Evolutionary conservation across 2,329 filamentous ascomycete genomes (phyloP), one percentile per base, ranked within the genome.

Genomic region (Fonsecaea pugnacius): DNA sequence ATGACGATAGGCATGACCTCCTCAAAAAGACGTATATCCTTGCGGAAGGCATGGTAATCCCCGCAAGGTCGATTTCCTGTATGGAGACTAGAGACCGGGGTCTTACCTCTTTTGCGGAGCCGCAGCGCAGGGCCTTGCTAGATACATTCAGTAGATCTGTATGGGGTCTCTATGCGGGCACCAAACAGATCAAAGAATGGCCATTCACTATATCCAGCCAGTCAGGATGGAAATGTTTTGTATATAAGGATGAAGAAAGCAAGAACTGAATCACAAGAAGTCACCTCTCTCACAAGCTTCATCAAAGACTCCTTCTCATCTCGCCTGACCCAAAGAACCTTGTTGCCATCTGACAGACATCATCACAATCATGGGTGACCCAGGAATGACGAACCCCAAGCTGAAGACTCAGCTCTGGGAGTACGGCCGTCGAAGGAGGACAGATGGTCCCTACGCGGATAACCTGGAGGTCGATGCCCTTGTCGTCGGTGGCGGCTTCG

Each of bases 401-500:
- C 57, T 58, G 58, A 67, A 65, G 51, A 69, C 71, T 24, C 63
- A 73, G 51, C 68, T 73, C 8, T 64, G 55, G 33, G 70, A 73
- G 60, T 74, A 70, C 56, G 67, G 62, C 27, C 67, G 60, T 36
- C 70, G 72, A 18, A 61, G 71, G 21, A 56, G 67, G 24, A 70
- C 59, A 2, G 65, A 65, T 3, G 80, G 80, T 0, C 70, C 63
- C 43, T 69, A 71, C 65, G 70, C 60, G 4, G 62, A 68, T 7
- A 66, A 69, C 50, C 58, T 70, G 35, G 63, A 67, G 35, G 63
- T 75, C 36, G 74, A 75, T 66, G 72, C 68, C 18, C 67, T 74
- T 27, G 66, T 70, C 58, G 70, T 75, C 6, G 74, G 74, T 58
- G 73, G 71, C 12, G 73, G 74, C 8, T 73, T 73, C 58, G 68